Conservation (phyloP, 202 grass and related monocot genomes). For the Zizania palustris region DNA sequence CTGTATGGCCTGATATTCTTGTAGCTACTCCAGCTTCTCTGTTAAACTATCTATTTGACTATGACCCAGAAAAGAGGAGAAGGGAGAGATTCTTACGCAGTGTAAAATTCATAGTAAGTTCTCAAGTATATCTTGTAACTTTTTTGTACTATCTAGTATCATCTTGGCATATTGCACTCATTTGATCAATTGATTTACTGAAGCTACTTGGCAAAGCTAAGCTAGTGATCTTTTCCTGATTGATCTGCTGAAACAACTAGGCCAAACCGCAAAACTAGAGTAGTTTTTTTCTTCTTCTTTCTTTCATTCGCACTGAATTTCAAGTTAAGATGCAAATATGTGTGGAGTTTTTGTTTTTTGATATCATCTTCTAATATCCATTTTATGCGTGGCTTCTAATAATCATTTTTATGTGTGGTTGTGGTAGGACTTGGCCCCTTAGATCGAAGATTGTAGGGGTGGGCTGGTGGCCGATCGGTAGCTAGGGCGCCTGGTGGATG, state of each 20-base stretch:
- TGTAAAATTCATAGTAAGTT: conserved; percentile 84
- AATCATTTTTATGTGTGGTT: not conserved
- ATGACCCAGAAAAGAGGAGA: conserved; percentile 76
- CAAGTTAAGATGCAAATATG: conserved; percentile 11
- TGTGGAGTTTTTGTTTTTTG: conserved; percentile 20
- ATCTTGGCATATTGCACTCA: not conserved
- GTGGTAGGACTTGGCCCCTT: too few species aligned
- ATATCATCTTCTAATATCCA: conserved; percentile 23
- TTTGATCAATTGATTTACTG: conserved; percentile 12
- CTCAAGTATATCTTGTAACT: not conserved
- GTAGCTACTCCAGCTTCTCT: conserved; percentile 92
- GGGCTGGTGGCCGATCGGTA: too few species aligned
- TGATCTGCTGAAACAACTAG: conserved; percentile 20
- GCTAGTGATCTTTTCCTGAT: conserved; percentile 9
- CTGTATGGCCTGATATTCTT: conserved; percentile 74
- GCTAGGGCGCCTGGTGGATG: too few species aligned
- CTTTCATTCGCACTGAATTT: conserved; percentile 19
- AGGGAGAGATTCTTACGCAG: conserved; percentile 69
- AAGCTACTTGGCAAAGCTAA: not conserved
- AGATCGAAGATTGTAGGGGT: too few species aligned
- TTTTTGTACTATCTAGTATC: conserved; percentile 28
- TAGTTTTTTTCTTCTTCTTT: conserved; percentile 8
- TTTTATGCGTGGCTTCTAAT: not conserved
- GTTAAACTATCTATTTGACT: conserved; percentile 89
- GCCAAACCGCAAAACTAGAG: conserved; percentile 5